These are phyloP conservation scores for Cladosporium sp. DNA, from an alignment of 2,329 filamentous ascomycete species.

Conservation along the genomic window DNA sequence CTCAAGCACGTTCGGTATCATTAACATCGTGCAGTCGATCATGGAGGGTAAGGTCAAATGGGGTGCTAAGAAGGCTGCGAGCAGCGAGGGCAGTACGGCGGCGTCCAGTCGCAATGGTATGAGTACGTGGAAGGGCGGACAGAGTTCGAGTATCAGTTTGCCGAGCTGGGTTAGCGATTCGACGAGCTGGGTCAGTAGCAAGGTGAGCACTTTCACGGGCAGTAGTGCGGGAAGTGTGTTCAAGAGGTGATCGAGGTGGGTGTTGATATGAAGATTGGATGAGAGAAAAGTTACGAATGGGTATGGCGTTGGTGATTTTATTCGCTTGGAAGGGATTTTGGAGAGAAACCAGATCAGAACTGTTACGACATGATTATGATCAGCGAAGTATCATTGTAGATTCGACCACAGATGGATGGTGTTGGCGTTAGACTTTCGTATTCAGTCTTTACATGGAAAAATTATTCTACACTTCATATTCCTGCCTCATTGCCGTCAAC, in stretches of 20 bases:
- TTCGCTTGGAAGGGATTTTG: too few species aligned
- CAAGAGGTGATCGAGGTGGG: neutral
- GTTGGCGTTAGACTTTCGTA: too few species aligned
- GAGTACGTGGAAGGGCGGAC: slow-evolving; percentile 21
- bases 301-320: too few species aligned
- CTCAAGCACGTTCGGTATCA: slow-evolving; percentile 72
- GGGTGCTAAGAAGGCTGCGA: slow-evolving; percentile 18
- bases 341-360: too few species aligned
- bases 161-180: slow-evolving; percentile 34
- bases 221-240: slow-evolving; percentile 27
- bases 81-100: neutral
- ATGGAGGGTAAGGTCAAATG: slow-evolving; percentile 78
- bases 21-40: slow-evolving; percentile 77
- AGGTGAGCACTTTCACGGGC: slow-evolving; percentile 29
- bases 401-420: too few species aligned
- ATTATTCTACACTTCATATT: too few species aligned
- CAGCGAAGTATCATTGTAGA: too few species aligned
- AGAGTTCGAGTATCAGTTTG: slow-evolving; percentile 31
- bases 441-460: too few species aligned
- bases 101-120: slow-evolving; percentile 8
- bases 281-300: neutral
- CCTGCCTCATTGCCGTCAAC: too few species aligned
- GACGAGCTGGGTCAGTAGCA: slow-evolving; percentile 35
- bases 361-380: too few species aligned
- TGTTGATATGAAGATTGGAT: neutral